phyloP scores from a whole-genome alignment of 371 early-diverging fungal species.

The Mortierella sp. region DNA sequence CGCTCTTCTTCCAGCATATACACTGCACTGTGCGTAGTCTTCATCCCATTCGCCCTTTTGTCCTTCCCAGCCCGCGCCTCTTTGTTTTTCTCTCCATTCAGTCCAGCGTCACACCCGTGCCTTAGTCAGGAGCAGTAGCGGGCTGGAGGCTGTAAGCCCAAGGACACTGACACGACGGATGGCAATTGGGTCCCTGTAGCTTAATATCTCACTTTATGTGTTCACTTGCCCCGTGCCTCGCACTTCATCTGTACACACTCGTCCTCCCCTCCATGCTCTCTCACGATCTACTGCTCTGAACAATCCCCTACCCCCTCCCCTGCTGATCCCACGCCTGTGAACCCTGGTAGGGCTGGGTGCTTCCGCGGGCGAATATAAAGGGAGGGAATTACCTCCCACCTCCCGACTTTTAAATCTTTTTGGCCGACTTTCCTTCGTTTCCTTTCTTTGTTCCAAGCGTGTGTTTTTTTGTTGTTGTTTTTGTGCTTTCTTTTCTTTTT shows the following conservation, averaged over 20 bases:
- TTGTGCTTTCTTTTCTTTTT: background rate
- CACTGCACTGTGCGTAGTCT: no score
- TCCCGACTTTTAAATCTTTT: background rate
- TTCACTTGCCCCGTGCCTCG: background rate
- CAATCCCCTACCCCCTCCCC: background rate
- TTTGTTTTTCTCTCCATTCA: no score
- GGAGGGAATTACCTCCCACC: background rate
- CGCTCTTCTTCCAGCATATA: no score
- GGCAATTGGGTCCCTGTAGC: no score
- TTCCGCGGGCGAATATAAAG: background rate
- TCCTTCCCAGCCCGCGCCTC: no score
- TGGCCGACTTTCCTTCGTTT: background rate
- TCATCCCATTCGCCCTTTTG: no score
- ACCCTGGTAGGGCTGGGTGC: no score
- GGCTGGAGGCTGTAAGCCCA: no score
- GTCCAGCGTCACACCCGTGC: no score
- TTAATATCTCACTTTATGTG: no score
- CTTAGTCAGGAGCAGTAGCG: no score
- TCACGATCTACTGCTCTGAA: background rate
- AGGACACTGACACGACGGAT: no score
- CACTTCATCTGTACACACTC: background rate
- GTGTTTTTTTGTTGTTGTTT: background rate
- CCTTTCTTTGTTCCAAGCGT: background rate
- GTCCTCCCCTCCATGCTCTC: background rate
- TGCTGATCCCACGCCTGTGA: conserved; percentile 1